Base-by-base conservation (phyloP, 2,329 filamentous ascomycete genomes). In the Huntiella decipiens region DNA sequence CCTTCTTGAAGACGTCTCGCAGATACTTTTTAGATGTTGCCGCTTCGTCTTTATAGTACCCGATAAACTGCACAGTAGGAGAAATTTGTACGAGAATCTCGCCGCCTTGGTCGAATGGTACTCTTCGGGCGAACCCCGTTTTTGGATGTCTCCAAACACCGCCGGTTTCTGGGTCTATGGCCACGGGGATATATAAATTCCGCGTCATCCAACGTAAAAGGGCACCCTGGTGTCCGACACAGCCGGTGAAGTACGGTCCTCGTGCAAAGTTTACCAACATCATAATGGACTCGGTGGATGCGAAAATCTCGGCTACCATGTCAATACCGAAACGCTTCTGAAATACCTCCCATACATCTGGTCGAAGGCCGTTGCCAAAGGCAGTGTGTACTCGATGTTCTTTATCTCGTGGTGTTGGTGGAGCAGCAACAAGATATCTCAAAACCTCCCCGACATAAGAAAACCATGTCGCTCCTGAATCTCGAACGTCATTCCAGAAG, bases 371-470 rank as follows among this genome's bases (percentile, higher is more conserved):
- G 54, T 82, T 82, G 48, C 77, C 77, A 54, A 69, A 77, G 61
- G 79, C 77, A 43, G 64, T 61, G 49, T 67, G 66, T 8, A 80
- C 65, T 3, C 62, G 63, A 60, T 82, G 77, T 11, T 69, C 61
- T 50, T 61, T 67, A 57, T 81, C 77, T 5, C 73, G 65, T 0
- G 73, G 66, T n/a, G 69, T 72, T 0, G 73, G 71, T 2, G 80
- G 79, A 1, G 72, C 71, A 1, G 79, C 75, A 10, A 86, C 67
- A 1, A 87, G 66, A 53, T 86, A 87, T 0, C 82, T 71, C 5
- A 81, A 72, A 0, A 79, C 83, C 57, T 87, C 82, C 54, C 82
- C 82, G 2, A 87, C 82, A 55, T 87, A 87, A 13, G 81, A 73
- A 53, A 86, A 82, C 54, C 73, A 71, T 0, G 79, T 85, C 1